Evolutionary conservation across 78 protist species (phyloP).

Genomic region (Polysphondylium violaceum): DNA sequence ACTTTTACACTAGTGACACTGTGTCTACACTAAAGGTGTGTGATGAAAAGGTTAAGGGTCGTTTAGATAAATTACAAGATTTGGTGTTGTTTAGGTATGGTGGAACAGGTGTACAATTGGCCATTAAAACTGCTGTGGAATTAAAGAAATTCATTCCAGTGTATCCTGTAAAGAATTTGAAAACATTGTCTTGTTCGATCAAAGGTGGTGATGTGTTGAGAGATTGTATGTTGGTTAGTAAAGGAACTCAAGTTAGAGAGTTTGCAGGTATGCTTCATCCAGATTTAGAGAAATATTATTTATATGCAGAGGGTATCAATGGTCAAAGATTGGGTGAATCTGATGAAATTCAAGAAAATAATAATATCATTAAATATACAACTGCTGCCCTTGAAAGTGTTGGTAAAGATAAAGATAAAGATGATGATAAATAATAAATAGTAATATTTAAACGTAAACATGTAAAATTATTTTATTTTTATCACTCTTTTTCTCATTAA

Average conservation of each 20-base stretch:
- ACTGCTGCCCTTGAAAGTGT: slow-evolving; percentile 48
- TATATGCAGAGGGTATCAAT: slow-evolving; percentile 79
- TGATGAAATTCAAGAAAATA: slow-evolving; percentile 35
- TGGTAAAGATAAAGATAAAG: not conserved
- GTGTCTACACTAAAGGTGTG: slow-evolving; percentile 18
- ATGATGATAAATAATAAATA: not conserved
- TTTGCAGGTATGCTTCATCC: slow-evolving; percentile 58
- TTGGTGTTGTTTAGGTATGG: slow-evolving; percentile 78
- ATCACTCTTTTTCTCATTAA: not conserved
- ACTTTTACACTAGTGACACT: slow-evolving; percentile 17
- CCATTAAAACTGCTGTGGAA: slow-evolving; percentile 81
- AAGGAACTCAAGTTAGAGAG: slow-evolving; percentile 81
- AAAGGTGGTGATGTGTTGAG: slow-evolving; percentile 30
- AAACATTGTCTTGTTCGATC: slow-evolving; percentile 47
- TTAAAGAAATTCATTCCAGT: slow-evolving; percentile 52
- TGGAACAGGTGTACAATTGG: slow-evolving; percentile 69
- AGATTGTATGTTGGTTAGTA: slow-evolving; percentile 78
- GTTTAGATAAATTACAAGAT: slow-evolving; percentile 75
- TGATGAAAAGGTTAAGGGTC: slow-evolving; percentile 47
- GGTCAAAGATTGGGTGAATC: slow-evolving; percentile 63
- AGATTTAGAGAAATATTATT: slow-evolving; percentile 77
- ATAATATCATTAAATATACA: slow-evolving; percentile 79
- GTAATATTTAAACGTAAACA: not conserved
- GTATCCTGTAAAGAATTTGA: slow-evolving; percentile 71
- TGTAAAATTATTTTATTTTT: not conserved